These are phyloP conservation scores for Plenodomus tracheiphilus DNA, from an alignment of 2,329 filamentous ascomycete species.

Conservation along the genomic window DNA sequence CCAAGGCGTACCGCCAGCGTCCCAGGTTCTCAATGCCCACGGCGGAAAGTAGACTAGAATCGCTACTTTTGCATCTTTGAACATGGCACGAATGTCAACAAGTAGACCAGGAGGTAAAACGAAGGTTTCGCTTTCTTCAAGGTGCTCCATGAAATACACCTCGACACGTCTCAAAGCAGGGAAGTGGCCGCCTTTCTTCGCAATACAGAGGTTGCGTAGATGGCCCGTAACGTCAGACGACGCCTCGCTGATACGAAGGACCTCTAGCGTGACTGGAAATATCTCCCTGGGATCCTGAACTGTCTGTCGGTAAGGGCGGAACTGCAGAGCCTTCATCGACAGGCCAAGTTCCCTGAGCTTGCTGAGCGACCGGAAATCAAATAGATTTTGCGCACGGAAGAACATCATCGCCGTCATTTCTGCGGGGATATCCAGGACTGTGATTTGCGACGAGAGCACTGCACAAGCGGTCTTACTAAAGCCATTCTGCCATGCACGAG, in stretches of 20 bases:
- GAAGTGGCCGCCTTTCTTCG: slow-evolving; percentile 4
- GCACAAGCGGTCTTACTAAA: slow-evolving; percentile 1
- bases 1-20: slow-evolving; percentile 12
- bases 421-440: slow-evolving; percentile 12
- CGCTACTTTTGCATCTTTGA: slow-evolving; percentile 3
- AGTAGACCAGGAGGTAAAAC: not conserved
- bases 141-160: slow-evolving; percentile 2
- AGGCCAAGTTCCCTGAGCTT: slow-evolving; percentile 12
- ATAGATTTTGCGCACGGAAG: not conserved
- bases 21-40: slow-evolving; percentile 9
- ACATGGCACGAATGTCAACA: slow-evolving; percentile 1
- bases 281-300: slow-evolving; percentile 6
- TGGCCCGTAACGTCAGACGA: not conserved
- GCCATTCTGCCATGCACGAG: slow-evolving; percentile 1
- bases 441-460: slow-evolving; percentile 1
- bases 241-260: slow-evolving; percentile 18
- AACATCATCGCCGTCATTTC: slow-evolving; percentile 10
- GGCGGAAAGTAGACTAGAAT: slow-evolving; percentile 13
- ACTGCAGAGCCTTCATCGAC: slow-evolving; percentile 13
- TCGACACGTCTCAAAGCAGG: slow-evolving; percentile 12
- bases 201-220: slow-evolving; percentile 9
- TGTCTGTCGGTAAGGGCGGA: not conserved
- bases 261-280: slow-evolving; percentile 14
- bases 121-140: not conserved
- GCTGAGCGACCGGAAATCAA: slow-evolving; percentile 13